Evolutionary conservation across 108 stramenopile genomes (phyloP).

Genomic region (Schizochytrium sp.): DNA sequence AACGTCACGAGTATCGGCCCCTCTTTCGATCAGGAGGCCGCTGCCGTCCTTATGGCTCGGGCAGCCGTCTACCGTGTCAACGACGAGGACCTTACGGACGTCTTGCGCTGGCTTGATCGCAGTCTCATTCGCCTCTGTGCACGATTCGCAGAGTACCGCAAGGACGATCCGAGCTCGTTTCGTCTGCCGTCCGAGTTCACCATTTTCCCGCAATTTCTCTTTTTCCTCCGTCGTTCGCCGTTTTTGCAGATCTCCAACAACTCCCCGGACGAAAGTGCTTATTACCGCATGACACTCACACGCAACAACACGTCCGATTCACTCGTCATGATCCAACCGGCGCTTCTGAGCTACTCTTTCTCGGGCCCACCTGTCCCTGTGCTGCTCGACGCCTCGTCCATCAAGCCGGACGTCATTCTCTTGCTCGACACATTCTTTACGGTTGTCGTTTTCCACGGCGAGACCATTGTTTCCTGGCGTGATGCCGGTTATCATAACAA

Average conservation of each 20-base stretch:
- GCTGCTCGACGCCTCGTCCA: slow-evolving; percentile 82
- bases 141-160: slow-evolving; percentile 91
- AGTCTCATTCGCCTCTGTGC: slow-evolving; percentile 88
- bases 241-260: slow-evolving; percentile 95
- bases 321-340: slow-evolving; percentile 98
- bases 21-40: slow-evolving; percentile 97
- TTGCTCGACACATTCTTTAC: slow-evolving; percentile 98
- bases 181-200: slow-evolving; percentile 83
- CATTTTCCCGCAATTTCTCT: slow-evolving; percentile 96
- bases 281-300: slow-evolving; percentile 81
- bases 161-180: slow-evolving; percentile 81
- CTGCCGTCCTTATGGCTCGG: slow-evolving; percentile 90
- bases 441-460: slow-evolving; percentile 98
- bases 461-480: slow-evolving; percentile 97
- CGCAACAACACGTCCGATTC: slow-evolving; percentile 85
- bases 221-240: slow-evolving; percentile 83
- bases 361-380: slow-evolving; percentile 87
- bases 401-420: slow-evolving; percentile 90
- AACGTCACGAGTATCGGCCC: slow-evolving; percentile 60
- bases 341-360: slow-evolving; percentile 88
- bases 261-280: slow-evolving; percentile 92
- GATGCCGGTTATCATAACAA: slow-evolving; percentile 92
- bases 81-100: slow-evolving; percentile 87
- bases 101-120: slow-evolving; percentile 96
- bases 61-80: slow-evolving; percentile 84